These are phyloP conservation scores for Nakazawaea pomicola DNA, from an alignment of 805 yeast genomes.

Conservation along the genomic window DNA sequence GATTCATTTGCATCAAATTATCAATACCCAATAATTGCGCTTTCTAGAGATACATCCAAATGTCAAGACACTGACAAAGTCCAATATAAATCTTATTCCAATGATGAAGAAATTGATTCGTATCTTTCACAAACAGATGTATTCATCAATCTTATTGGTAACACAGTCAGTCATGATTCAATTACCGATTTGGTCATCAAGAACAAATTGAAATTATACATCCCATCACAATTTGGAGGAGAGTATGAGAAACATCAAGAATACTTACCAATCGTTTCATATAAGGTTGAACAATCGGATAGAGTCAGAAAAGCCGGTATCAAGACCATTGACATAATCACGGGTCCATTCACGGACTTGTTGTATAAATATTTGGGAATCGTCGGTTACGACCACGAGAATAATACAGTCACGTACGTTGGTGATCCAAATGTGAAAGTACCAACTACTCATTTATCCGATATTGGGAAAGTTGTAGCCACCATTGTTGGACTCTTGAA, in stretches of 20 bases:
- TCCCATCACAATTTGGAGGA: slow-evolving; percentile 2
- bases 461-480: slow-evolving; percentile 40
- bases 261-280: neutral
- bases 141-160: neutral
- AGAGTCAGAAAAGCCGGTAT: slow-evolving; percentile 26
- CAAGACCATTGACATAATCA: slow-evolving; percentile 40
- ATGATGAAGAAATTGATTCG: neutral
- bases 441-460: slow-evolving; percentile 31
- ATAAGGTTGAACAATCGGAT: neutral
- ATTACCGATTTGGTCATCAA: neutral
- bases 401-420: slow-evolving; percentile 28
- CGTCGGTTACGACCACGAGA: slow-evolving; percentile 32
- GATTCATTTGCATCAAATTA: neutral
- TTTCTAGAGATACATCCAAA: slow-evolving; percentile 3
- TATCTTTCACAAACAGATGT: neutral
- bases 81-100: neutral
- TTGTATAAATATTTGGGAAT: slow-evolving; percentile 28
- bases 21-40: neutral
- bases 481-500: slow-evolving; percentile 30
- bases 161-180: neutral
- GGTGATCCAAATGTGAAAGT: slow-evolving; percentile 35
- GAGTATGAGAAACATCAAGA: neutral
- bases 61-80: neutral
- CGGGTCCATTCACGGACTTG: slow-evolving; percentile 32
- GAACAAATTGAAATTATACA: slow-evolving; percentile 1